Conservation (phyloP, 495 filamentous ascomycete species). For the Penicillium arizonense region DNA sequence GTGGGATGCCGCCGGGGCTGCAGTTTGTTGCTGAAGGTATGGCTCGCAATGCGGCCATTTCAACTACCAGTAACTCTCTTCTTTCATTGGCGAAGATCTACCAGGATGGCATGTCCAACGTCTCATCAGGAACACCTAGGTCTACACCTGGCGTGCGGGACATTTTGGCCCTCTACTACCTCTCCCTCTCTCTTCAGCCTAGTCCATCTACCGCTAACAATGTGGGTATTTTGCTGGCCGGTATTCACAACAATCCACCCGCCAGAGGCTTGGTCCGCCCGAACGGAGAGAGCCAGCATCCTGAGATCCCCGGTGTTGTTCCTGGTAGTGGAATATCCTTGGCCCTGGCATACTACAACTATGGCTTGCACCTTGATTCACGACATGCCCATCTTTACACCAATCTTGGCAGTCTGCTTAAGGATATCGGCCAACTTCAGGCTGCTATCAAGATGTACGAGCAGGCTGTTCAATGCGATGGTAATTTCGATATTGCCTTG, state of each 20-base stretch:
- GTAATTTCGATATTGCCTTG: constrained; percentile 92
- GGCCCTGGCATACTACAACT: constrained; percentile 92
- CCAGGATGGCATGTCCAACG: constrained; percentile 93
- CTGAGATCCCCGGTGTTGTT: constrained; percentile 72
- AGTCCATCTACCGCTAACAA: constrained; percentile 99
- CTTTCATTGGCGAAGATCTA: constrained; percentile 97
- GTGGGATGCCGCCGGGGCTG: constrained; percentile 82
- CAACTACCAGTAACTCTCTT: constrained; percentile 93
- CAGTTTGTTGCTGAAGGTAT: constrained; percentile 69
- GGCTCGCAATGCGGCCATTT: constrained; percentile 77
- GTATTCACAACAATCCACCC: constrained; percentile 78
- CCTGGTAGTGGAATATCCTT: constrained; percentile 86
- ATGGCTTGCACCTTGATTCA: constrained; percentile 78
- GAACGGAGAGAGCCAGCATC: constrained; percentile 37
- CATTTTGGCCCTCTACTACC: constrained; percentile 93
- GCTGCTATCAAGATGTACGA: constrained; percentile 98
- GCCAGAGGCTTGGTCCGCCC: constrained; percentile 32
- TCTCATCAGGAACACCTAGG: constrained; percentile 56
- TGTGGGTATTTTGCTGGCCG: constrained; percentile 92
- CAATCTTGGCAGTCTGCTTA: constrained; percentile 91
- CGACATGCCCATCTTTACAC: constrained; percentile 98
- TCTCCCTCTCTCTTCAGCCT: constrained; percentile 90
- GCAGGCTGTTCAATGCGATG: constrained; percentile 86
- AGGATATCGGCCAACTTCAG: constrained; percentile 91
- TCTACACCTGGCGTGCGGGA: constrained; percentile 80